These are phyloP conservation scores for Trichosporon faecale DNA, from an alignment of 1,284 basidiomycete species.

Conservation along the genomic window DNA sequence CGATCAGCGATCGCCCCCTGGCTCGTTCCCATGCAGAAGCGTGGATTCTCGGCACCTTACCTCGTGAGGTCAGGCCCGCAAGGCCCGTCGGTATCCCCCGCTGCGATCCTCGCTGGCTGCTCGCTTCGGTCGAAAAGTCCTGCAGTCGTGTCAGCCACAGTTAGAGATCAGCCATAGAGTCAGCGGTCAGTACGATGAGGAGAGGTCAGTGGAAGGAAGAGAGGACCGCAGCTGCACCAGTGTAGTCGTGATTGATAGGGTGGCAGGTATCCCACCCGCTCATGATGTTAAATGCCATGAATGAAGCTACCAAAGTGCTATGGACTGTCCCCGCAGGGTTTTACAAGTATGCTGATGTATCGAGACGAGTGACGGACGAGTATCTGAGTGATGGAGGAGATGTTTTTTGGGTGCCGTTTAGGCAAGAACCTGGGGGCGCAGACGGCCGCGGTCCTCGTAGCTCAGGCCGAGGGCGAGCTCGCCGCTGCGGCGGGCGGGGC, in stretches of 20 bases:
- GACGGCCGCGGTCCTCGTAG: constrained; percentile 16
- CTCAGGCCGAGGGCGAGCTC: constrained; percentile 17
- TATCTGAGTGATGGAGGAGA: too few species aligned
- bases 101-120: too few species aligned
- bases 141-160: too few species aligned
- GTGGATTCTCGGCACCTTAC: not conserved
- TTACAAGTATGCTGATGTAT: constrained; percentile 6
- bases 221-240: not conserved
- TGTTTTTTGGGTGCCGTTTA: too few species aligned
- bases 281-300: not conserved
- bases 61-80: too few species aligned
- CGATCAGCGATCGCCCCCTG: not conserved
- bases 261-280: not conserved
- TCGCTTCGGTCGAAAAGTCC: not conserved
- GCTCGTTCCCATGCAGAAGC: not conserved
- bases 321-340: not conserved
- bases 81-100: too few species aligned
- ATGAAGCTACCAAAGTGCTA: constrained; percentile 1
- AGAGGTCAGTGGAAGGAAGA: too few species aligned
- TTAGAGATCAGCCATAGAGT: too few species aligned
- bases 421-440: constrained; percentile 14
- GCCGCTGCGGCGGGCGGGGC: constrained; percentile 11
- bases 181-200: too few species aligned
- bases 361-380: not conserved
- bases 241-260: not conserved